phyloP scores from a whole-genome alignment of 2,329 filamentous ascomycete genomes.

The Tolypocladium sp. region DNA sequence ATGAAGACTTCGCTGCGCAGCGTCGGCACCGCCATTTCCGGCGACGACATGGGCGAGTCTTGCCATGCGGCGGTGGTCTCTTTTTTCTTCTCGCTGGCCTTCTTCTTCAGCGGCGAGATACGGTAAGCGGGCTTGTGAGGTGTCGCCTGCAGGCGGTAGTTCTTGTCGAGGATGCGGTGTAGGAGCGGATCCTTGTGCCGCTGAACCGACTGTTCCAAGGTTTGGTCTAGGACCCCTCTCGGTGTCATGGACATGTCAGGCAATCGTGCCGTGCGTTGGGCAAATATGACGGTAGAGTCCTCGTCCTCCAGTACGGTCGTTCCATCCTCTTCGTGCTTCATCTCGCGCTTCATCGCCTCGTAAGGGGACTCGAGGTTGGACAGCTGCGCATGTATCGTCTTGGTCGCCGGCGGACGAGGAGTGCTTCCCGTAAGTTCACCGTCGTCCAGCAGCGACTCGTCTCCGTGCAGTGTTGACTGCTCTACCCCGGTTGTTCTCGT shows the following conservation, averaged over 20 bases:
- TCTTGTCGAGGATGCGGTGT: constrained; percentile 90
- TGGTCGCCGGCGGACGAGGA: constrained; percentile 47
- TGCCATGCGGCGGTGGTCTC: constrained; percentile 35
- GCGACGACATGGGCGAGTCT: constrained; percentile 59
- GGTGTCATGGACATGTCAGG: constrained; percentile 58
- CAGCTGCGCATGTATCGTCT: constrained; percentile 41
- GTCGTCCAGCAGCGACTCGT: constrained; percentile 62
- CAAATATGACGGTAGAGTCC: constrained; percentile 39
- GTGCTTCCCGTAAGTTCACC: constrained; percentile 58
- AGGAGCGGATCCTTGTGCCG: constrained; percentile 64
- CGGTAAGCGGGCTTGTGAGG: constrained; percentile 53
- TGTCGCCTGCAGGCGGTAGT: constrained; percentile 87
- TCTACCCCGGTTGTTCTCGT: constrained; percentile 18
- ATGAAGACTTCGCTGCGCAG: constrained; percentile 80
- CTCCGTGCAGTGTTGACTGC: constrained; percentile 29
- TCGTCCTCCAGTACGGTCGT: constrained; percentile 27
- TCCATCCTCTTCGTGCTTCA: constrained; percentile 38
- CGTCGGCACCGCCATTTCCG: constrained; percentile 72
- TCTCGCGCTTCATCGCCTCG: constrained; percentile 60
- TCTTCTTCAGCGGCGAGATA: constrained; percentile 35
- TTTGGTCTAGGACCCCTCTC: constrained; percentile 26
- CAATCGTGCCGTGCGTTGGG: constrained; percentile 43
- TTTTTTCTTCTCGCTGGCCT: constrained; percentile 14
- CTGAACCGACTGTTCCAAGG: constrained; percentile 23
- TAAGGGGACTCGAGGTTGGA: constrained; percentile 69